These are phyloP conservation scores for Picea sitchensis DNA, from an alignment of 75 land plant species.

Conservation along the genomic window DNA sequence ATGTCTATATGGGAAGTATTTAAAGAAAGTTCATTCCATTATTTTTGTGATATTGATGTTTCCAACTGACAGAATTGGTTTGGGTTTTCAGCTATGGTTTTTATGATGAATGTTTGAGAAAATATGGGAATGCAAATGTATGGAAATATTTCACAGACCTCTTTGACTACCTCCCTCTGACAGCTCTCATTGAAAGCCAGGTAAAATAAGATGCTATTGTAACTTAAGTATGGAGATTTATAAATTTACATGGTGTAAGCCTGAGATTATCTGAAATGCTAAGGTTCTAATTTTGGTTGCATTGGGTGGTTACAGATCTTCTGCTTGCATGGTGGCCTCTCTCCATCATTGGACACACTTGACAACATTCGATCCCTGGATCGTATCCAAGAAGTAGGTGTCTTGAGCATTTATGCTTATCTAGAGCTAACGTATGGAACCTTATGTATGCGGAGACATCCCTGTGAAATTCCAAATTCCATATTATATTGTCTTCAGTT, in stretches of 20 bases:
- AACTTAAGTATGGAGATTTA: neutral
- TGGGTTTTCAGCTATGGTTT: conserved; percentile 71
- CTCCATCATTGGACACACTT: conserved; percentile 86
- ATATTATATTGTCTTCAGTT: neutral
- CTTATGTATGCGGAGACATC: neutral
- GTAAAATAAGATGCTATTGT: conserved; percentile 14
- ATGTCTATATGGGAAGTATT: too few relatives aligned
- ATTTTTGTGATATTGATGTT: too few relatives aligned
- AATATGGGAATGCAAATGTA: conserved; percentile 90
- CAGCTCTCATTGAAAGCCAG: conserved; percentile 82
- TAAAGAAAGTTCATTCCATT: too few relatives aligned
- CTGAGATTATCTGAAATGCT: too few relatives aligned
- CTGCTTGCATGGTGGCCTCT: conserved; percentile 92
- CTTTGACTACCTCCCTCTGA: conserved; percentile 78
- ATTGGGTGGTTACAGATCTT: conserved; percentile 42
- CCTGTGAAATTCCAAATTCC: neutral
- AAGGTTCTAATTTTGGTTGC: too few relatives aligned
- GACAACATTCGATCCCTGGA: conserved; percentile 82
- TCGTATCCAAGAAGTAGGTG: conserved; percentile 78
- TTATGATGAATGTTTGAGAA: conserved; percentile 81
- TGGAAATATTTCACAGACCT: conserved; percentile 89
- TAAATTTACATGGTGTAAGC: too few relatives aligned
- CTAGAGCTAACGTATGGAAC: neutral
- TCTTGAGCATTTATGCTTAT: neutral
- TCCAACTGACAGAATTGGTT: too few relatives aligned